Conservation (phyloP, 2,329 filamentous ascomycete genomes). For the Celoporthe dispersa region DNA sequence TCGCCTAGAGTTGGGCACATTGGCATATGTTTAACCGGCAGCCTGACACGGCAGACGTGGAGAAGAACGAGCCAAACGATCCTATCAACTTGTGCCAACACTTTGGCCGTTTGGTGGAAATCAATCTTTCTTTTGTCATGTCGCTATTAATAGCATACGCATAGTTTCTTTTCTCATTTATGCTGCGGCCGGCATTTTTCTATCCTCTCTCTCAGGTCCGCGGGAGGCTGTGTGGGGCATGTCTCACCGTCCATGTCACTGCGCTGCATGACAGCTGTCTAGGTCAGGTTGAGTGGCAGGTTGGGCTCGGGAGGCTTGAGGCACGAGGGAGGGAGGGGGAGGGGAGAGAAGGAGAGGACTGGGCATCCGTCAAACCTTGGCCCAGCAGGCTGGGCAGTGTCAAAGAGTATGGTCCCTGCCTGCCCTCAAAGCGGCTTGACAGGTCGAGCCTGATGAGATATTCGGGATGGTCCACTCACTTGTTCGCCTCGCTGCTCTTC, state of each 20-base stretch:
- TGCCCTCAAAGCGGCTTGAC: neutral
- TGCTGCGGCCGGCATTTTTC: neutral
- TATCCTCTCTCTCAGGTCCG: neutral
- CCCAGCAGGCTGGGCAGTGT: neutral
- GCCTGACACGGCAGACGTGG: neutral
- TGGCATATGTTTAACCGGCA: neutral
- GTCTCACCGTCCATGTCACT: neutral
- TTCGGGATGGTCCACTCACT: neutral
- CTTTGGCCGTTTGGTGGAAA: neutral
- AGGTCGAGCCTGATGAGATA: neutral
- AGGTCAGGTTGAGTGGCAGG: neutral
- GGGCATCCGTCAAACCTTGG: neutral
- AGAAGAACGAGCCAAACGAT: neutral
- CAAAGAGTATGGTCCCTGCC: neutral
- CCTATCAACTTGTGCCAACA: constrained; percentile 16
- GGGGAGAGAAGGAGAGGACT: neutral
- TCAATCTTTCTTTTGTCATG: neutral
- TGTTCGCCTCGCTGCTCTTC: neutral
- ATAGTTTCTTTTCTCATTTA: neutral
- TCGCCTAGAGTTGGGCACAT: neutral
- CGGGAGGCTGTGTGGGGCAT: neutral
- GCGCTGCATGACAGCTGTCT: neutral
- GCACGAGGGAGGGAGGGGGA: neutral
- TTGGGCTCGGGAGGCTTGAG: neutral
- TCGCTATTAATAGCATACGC: neutral